Percentiles rank a stretch among this genome's conserved stretches.
Conservation (phyloP, 192 early-diverging fungal species). For the Polychytrium aggregatum region DNA sequence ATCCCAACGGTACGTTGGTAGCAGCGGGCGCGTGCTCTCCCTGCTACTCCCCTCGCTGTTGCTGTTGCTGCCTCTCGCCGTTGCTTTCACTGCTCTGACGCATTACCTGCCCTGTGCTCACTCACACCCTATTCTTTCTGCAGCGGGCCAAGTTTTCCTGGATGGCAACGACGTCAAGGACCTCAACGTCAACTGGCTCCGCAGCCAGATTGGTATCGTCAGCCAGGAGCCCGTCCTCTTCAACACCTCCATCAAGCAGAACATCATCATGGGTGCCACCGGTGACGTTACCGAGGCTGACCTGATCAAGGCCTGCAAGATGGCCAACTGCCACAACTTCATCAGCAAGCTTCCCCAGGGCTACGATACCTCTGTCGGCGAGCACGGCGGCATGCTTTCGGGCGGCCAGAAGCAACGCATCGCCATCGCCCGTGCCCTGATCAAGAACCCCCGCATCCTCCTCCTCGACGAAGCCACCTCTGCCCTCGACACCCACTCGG, state of each 20-base stretch:
- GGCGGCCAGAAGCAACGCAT: conserved; percentile 93
- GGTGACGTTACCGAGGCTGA: conserved; percentile 49
- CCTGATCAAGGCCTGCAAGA: conserved; percentile 34
- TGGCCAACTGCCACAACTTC: conserved; percentile 72
- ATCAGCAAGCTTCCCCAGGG: conserved; percentile 70
- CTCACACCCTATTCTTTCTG: too few species aligned
- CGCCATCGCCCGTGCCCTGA: conserved; percentile 85
- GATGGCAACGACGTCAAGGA: conserved; percentile 72
- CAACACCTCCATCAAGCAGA: conserved; percentile 67
- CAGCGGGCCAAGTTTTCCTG: conserved; percentile 49
- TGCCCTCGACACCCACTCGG: conserved; percentile 41
- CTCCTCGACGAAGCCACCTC: conserved; percentile 45
- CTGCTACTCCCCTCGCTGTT: too few species aligned
- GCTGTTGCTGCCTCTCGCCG: too few species aligned
- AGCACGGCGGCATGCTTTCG: conserved; percentile 50
- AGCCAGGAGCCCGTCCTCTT: conserved; percentile 80
- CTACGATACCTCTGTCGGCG: conserved; percentile 76
- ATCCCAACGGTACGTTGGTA: too few species aligned
- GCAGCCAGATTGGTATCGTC: conserved; percentile 81
- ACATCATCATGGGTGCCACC: conserved; percentile 58
- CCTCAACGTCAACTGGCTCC: conserved; percentile 67
- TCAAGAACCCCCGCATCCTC: conserved; percentile 75
- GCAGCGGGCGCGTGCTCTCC: too few species aligned
- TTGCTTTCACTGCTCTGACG: too few species aligned
- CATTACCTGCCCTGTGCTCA: too few species aligned